Evolutionary conservation across 768 basidiomycete genomes (phyloP).

Genomic region (Flagelloscypha sp.): DNA sequence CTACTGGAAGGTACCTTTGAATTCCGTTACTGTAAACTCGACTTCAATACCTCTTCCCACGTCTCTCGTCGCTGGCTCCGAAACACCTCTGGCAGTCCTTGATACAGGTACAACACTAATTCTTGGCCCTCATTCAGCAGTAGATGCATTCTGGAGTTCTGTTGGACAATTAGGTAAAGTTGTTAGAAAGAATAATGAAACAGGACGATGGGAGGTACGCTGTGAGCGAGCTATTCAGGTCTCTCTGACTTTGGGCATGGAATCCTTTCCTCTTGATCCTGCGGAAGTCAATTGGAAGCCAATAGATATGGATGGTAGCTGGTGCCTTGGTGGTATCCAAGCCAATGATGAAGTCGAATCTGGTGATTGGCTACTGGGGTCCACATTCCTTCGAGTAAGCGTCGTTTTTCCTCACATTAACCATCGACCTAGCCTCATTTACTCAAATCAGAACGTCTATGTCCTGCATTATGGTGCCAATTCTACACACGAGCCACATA

Average conservation of each 20-base stretch:
- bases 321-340: constrained; percentile 54
- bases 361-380: constrained; percentile 57
- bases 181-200: constrained; percentile 25
- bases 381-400: constrained; percentile 44
- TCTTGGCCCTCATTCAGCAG: constrained; percentile 44
- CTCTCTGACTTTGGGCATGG: constrained; percentile 36
- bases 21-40: constrained; percentile 35
- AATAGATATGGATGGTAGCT: constrained; percentile 28
- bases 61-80: constrained; percentile 35
- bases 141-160: constrained; percentile 42
- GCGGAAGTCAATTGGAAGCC: constrained; percentile 45
- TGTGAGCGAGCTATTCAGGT: constrained; percentile 42
- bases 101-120: constrained; percentile 58
- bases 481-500: constrained; percentile 26
- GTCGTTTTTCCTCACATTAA: constrained; percentile 4
- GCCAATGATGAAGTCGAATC: constrained; percentile 38
- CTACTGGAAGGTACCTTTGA: constrained; percentile 52
- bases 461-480: constrained; percentile 38
- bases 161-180: constrained; percentile 30
- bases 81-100: constrained; percentile 44
- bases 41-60: constrained; percentile 30
- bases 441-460: constrained; percentile 56
- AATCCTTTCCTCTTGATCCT: constrained; percentile 37
- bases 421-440: constrained; percentile 5
- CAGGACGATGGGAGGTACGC: constrained; percentile 39